A percentile compares a stretch with the other conserved stretches of the same genome.
phyloP scores from a whole-genome alignment of 2,329 filamentous ascomycete genomes.

The Trichophyton equinum region DNA sequence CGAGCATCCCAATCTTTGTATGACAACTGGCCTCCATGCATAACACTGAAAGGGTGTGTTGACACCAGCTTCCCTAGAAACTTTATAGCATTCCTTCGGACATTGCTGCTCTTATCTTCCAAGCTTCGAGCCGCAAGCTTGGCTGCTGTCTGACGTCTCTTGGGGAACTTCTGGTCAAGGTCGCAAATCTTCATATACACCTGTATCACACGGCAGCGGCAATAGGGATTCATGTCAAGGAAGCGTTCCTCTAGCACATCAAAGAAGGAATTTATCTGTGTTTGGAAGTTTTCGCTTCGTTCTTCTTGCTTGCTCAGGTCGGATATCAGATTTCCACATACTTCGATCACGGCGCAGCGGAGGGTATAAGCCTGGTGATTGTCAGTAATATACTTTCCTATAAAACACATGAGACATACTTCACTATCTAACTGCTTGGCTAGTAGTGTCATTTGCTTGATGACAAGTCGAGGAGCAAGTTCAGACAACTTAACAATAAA shows the following conservation, averaged over 20 bases:
- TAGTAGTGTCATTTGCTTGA: conserved; percentile 92
- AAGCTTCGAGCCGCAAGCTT: conserved; percentile 80
- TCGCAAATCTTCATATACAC: conserved; percentile 88
- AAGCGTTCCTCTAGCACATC: conserved; percentile 94
- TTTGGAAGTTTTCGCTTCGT: conserved; percentile 81
- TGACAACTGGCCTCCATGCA: conserved; percentile 78
- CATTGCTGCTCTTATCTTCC: conserved; percentile 96
- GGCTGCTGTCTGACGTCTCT: conserved; percentile 73
- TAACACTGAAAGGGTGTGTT: conserved; percentile 84
- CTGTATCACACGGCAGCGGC: conserved; percentile 78
- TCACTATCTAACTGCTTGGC: conserved; percentile 94
- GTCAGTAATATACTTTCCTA: neutral
- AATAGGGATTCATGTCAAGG: conserved; percentile 92
- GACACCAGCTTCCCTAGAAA: conserved; percentile 76
- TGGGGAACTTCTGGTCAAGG: conserved; percentile 90
- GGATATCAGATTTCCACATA: conserved; percentile 87
- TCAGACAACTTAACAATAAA: conserved; percentile 92
- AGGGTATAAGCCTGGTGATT: conserved; percentile 66
- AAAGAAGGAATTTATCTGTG: conserved; percentile 91
- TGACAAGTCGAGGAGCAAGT: conserved; percentile 77
- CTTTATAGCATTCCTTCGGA: conserved; percentile 89
- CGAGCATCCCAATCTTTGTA: conserved; percentile 75
- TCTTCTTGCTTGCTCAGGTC: conserved; percentile 88
- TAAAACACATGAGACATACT: conserved; percentile 32
- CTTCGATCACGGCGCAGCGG: conserved; percentile 85